Evolutionary conservation across 208 protist genomes (phyloP).

Genomic region (Leishmania arabica): DNA sequence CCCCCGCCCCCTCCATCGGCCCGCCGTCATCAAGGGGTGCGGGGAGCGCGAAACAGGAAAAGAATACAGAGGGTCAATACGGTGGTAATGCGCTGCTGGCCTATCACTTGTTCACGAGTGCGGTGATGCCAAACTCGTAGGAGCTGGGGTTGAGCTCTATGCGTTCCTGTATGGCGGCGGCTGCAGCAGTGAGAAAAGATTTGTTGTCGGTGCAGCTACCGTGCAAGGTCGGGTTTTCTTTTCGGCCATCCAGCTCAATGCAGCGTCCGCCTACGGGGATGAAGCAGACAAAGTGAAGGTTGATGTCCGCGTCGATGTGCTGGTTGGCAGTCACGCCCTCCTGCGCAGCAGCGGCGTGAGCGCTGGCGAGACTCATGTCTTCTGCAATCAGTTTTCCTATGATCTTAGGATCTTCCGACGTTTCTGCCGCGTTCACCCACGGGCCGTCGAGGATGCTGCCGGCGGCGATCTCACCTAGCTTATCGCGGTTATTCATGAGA

Average conservation of each 20-base stretch:
- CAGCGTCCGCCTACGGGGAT: constrained; percentile 77
- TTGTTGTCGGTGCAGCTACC: constrained; percentile 56
- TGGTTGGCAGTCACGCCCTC: constrained; percentile 75
- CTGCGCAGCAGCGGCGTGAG: constrained; percentile 63
- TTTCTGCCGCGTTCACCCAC: not conserved
- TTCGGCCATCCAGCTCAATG: constrained; percentile 95
- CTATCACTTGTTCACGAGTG: constrained; percentile 37
- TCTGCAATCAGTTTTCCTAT: constrained; percentile 53
- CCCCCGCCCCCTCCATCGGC: too few relatives aligned
- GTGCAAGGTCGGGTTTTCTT: constrained; percentile 82
- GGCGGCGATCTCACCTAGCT: constrained; percentile 41
- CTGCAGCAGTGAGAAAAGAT: constrained; percentile 72
- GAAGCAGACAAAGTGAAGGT: constrained; percentile 96
- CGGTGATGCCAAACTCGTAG: constrained; percentile 81
- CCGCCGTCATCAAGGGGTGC: too few relatives aligned
- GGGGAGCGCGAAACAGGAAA: not conserved
- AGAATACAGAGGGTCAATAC: not conserved
- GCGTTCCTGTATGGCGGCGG: constrained; percentile 65
- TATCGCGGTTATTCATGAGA: constrained; percentile 90
- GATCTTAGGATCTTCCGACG: not conserved
- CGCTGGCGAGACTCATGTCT: constrained; percentile 33
- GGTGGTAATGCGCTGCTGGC: not conserved
- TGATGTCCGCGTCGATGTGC: constrained; percentile 62
- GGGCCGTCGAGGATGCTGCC: constrained; percentile 42
- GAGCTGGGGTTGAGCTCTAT: constrained; percentile 72